Conservation (phyloP, 2,329 filamentous ascomycete genomes). For the Claviceps africana region DNA sequence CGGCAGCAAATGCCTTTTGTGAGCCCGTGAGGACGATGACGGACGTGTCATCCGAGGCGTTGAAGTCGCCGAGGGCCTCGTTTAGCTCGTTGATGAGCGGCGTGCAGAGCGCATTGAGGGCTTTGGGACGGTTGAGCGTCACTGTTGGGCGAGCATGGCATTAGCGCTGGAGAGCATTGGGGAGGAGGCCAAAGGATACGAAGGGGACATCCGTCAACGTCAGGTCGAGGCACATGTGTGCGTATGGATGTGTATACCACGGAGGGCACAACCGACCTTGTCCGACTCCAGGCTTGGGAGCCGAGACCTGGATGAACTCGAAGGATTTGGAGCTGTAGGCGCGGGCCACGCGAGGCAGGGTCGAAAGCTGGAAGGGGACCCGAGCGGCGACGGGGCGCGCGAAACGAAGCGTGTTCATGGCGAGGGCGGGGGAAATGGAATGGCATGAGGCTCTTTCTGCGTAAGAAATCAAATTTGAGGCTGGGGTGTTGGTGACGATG, state of each 20-base stretch:
- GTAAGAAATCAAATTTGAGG: neutral
- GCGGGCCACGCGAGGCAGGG: constrained; percentile 41
- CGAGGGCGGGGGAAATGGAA: constrained; percentile 1
- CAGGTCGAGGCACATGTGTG: too few relatives aligned
- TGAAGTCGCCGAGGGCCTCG: constrained; percentile 56
- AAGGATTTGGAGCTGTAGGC: constrained; percentile 46
- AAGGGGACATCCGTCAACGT: too few relatives aligned
- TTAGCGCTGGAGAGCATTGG: neutral
- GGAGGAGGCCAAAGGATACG: too few relatives aligned
- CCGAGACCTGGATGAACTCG: constrained; percentile 70
- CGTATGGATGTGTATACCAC: too few relatives aligned
- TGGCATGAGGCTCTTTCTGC: neutral
- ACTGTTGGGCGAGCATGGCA: constrained; percentile 38
- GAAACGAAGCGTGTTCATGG: constrained; percentile 41
- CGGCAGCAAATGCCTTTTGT: constrained; percentile 81
- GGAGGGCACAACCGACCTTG: constrained; percentile 47
- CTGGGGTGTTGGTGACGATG: too few relatives aligned
- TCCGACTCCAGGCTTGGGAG: constrained; percentile 77
- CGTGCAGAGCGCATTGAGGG: constrained; percentile 83
- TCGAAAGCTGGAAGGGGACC: constrained; percentile 36
- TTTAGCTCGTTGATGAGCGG: constrained; percentile 87
- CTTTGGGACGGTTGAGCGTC: constrained; percentile 85
- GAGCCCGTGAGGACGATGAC: constrained; percentile 81
- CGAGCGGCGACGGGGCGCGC: constrained; percentile 41
- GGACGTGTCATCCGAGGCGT: constrained; percentile 52